phyloP scores from a whole-genome alignment of 2,329 filamentous ascomycete genomes.

The Meredithiella fracta region DNA sequence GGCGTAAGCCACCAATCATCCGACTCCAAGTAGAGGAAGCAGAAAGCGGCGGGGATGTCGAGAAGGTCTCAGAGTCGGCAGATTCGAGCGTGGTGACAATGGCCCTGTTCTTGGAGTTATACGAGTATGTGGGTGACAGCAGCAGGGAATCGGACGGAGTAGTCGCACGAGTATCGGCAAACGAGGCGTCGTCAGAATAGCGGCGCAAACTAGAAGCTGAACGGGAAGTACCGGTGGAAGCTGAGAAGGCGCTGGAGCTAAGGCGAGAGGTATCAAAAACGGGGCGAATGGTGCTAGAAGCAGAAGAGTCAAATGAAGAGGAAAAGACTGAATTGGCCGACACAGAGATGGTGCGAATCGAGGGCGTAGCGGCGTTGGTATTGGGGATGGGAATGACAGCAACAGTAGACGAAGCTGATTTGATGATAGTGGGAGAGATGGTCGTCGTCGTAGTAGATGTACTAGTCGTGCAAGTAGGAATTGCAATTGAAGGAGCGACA shows the following conservation, averaged over 20 bases:
- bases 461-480: neutral
- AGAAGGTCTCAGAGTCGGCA: constrained; percentile 1
- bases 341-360: constrained; percentile 11
- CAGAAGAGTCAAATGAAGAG: constrained; percentile 11
- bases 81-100: constrained; percentile 1
- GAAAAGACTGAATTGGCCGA: constrained; percentile 13
- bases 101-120: constrained; percentile 1
- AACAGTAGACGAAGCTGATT: constrained; percentile 8
- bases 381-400: constrained; percentile 6
- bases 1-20: constrained; percentile 38
- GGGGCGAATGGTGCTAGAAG: constrained; percentile 12
- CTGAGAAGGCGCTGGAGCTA: constrained; percentile 12
- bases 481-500: constrained; percentile 1
- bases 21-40: constrained; percentile 31
- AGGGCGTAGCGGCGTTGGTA: constrained; percentile 1
- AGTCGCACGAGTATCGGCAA: constrained; percentile 6
- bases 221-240: constrained; percentile 8
- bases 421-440: neutral
- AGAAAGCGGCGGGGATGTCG: constrained; percentile 19
- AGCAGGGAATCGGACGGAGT: constrained; percentile 8
- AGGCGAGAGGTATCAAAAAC: constrained; percentile 12
- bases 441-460: too few species aligned
- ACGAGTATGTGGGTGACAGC: constrained; percentile 7
- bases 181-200: constrained; percentile 8
- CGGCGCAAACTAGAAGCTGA: constrained; percentile 10